phyloP scores from a whole-genome alignment of 1,284 basidiomycete genomes.

The Meripilus lineatus region DNA sequence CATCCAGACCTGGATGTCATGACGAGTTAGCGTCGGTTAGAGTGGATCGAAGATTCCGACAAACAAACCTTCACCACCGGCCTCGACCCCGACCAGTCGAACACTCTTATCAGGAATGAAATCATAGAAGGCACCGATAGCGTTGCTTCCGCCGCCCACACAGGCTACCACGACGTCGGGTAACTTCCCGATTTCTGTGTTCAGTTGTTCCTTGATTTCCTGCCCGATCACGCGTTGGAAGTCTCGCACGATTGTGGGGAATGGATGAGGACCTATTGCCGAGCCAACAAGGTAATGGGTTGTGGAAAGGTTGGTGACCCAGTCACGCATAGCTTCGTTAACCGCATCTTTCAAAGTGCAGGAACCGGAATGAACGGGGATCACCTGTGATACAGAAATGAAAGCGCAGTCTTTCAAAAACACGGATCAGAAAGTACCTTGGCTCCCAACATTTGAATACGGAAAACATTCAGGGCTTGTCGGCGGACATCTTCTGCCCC shows the following conservation, averaged over 20 bases:
- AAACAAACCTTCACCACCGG: conserved; percentile 81
- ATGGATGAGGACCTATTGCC: conserved; percentile 96
- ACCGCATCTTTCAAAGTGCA: conserved; percentile 97
- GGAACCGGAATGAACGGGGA: conserved; percentile 93
- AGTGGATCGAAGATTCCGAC: neutral
- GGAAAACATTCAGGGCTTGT: conserved; percentile 96
- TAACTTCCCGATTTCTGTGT: conserved; percentile 73
- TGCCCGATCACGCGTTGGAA: conserved; percentile 95
- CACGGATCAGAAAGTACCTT: conserved; percentile 51
- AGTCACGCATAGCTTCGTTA: conserved; percentile 95
- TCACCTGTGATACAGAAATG: conserved; percentile 46
- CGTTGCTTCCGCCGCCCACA: conserved; percentile 96
- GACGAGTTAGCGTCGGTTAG: neutral
- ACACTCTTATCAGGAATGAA: conserved; percentile 87
- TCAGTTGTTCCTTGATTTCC: conserved; percentile 91
- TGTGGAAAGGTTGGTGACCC: conserved; percentile 92
- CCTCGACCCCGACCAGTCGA: conserved; percentile 89
- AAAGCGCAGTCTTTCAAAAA: neutral
- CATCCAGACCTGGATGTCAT: conserved; percentile 59
- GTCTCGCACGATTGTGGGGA: conserved; percentile 98
- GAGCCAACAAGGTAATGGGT: conserved; percentile 98
- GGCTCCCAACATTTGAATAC: conserved; percentile 96
- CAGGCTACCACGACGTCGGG: conserved; percentile 96
- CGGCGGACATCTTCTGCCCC: conserved; percentile 96
- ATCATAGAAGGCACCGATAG: conserved; percentile 95